These are phyloP conservation scores for Pulveroboletus sp. DNA, from an alignment of 768 basidiomycete species.

Conservation along the genomic window DNA sequence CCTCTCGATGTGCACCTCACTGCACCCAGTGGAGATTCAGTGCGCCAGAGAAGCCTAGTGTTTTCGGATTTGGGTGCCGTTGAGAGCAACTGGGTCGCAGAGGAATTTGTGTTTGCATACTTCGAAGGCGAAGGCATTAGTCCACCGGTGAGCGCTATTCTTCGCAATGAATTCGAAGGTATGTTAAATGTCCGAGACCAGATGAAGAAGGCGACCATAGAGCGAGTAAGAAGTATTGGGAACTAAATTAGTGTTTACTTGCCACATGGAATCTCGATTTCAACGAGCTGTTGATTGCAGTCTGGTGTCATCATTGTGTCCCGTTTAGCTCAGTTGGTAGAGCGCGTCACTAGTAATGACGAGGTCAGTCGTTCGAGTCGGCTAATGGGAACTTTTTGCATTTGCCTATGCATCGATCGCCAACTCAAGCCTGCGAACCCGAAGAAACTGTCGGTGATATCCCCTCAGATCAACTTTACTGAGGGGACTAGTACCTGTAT, in stretches of 20 bases:
- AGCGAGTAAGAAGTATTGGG: slow-evolving; percentile 20
- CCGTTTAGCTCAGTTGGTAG: slow-evolving; percentile 47
- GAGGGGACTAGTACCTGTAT: too few species aligned
- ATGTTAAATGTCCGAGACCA: slow-evolving; percentile 7
- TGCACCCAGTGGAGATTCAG: slow-evolving; percentile 44
- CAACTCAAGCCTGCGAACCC: too few species aligned
- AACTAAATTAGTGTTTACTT: slow-evolving; percentile 8
- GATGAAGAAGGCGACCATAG: slow-evolving; percentile 29
- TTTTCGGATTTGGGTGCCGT: slow-evolving; percentile 72
- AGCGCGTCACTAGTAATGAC: slow-evolving; percentile 71
- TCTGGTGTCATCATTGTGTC: background rate
- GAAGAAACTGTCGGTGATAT: too few species aligned
- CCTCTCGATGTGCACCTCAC: slow-evolving; percentile 68
- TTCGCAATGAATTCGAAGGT: background rate
- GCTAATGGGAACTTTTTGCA: slow-evolving; percentile 40
- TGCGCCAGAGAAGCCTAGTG: slow-evolving; percentile 50
- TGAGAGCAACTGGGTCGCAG: slow-evolving; percentile 71
- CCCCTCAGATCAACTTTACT: too few species aligned
- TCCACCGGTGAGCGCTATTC: slow-evolving; percentile 51
- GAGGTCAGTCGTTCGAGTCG: slow-evolving; percentile 66
- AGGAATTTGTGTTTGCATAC: slow-evolving; percentile 69
- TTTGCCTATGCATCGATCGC: too few species aligned
- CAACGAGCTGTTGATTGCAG: background rate
- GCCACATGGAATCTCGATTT: background rate
- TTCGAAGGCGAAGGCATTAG: slow-evolving; percentile 70